Conservation (phyloP, 495 filamentous ascomycete genomes). For the Neurospora intermedia region DNA sequence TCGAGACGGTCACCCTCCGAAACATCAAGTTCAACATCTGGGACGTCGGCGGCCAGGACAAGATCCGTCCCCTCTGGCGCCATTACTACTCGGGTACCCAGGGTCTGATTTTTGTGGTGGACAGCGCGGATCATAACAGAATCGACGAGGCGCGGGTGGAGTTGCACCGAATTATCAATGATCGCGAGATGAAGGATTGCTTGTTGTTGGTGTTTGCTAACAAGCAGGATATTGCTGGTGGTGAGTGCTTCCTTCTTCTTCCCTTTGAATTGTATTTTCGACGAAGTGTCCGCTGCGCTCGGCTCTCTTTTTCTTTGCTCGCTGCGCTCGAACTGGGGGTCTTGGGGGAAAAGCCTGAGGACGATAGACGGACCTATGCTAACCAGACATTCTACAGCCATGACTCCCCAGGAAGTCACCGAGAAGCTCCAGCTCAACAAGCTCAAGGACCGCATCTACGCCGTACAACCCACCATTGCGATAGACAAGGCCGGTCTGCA, state of each 20-base stretch:
- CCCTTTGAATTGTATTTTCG: not conserved
- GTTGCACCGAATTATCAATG: slow-evolving; percentile 89
- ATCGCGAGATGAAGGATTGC: slow-evolving; percentile 96
- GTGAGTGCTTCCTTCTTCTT: slow-evolving; percentile 41
- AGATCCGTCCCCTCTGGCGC: slow-evolving; percentile 94
- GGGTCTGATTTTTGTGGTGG: slow-evolving; percentile 95
- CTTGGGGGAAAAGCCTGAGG: not conserved
- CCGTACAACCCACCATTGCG: slow-evolving; percentile 90
- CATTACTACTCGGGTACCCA: slow-evolving; percentile 99
- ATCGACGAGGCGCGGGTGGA: slow-evolving; percentile 87
- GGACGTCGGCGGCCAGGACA: slow-evolving; percentile 99
- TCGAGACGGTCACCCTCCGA: slow-evolving; percentile 98
- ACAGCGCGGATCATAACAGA: slow-evolving; percentile 75
- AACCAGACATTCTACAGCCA: slow-evolving; percentile 40
- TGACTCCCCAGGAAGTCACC: slow-evolving; percentile 79
- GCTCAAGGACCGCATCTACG: slow-evolving; percentile 89
- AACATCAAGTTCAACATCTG: slow-evolving; percentile 99
- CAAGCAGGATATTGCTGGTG: slow-evolving; percentile 85
- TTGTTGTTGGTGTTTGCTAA: slow-evolving; percentile 93
- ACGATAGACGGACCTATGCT: not conserved
- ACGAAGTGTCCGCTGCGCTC: not conserved
- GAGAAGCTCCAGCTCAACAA: slow-evolving; percentile 72
- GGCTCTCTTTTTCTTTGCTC: not conserved
- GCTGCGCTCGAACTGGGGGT: not conserved
- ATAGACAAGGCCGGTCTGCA: slow-evolving; percentile 89